Base-by-base conservation (phyloP, 441 rosid genomes). In the Dalechampia spathulata region DNA sequence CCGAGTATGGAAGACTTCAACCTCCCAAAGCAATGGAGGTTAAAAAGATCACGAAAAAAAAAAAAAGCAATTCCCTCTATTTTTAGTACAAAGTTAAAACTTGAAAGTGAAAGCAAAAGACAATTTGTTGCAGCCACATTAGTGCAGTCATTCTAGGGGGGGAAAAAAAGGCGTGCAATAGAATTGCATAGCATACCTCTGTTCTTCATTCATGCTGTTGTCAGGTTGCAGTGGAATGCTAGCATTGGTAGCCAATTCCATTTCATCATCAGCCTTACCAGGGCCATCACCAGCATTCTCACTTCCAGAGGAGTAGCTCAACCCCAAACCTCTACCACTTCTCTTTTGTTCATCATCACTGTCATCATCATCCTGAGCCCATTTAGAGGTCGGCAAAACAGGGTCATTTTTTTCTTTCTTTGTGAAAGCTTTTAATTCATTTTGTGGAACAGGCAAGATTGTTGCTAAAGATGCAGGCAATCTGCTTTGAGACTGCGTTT, bases 321-420 rank as follows among this genome's bases (percentile, higher is more conserved):
- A 74, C 52, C 85, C 92, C 54, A 82, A 72, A 42, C 69, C 89
- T 65, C 61, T 61, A 26, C 77, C 27, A 67, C 67, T 77, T 70
- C 74, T 78, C 77, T 84, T 83, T 61, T 74, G 88, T 55, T 83
- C 99, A 56, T 90, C 92, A 34, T 86, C 98, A 64, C 86, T 78
- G 55, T 82, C 98, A 60, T 91, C 95, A 75, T 90, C 95, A 69
- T 91, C 98, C 61, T 84, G 74, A 58, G 90, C 93, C 99, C 99
- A 95, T 74, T 86, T 95, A 59, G 99, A 91, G 55, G 92, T 81
- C 34, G 96, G 87, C 76, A 91, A 76, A 58, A 85, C 72, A 57
- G 86, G 89, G 55, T 88, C 98, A 43, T 11, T 77, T 72, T 81
- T 87, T 72, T 90, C 97, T 66, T 75, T 91, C 66, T 68, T 83